Percentiles rank a stretch among this genome's conserved stretches.
These are phyloP conservation scores for Fusarium tricinctum DNA, from an alignment of 2,329 filamentous ascomycete genomes.

Conservation along the genomic window DNA sequence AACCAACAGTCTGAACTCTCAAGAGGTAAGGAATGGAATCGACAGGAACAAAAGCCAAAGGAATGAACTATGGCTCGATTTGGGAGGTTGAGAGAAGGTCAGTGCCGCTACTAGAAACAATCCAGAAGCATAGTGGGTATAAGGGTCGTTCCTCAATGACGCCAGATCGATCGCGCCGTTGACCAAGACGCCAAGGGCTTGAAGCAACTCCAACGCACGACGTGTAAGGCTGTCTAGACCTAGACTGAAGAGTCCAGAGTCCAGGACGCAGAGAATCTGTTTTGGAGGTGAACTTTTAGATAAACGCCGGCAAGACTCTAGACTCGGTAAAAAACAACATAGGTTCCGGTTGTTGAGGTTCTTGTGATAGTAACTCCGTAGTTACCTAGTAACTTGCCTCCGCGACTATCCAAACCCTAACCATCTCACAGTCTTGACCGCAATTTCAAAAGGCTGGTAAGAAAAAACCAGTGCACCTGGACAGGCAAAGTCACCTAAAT, in stretches of 20 bases:
- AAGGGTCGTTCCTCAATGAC: constrained; percentile 26
- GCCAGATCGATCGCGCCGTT: constrained; percentile 33
- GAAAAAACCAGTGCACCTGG: no score
- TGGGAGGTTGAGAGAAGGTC: constrained; percentile 24
- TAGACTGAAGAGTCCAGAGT: neutral
- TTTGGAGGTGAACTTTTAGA: neutral
- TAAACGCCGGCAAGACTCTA: neutral
- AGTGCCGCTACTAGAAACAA: constrained; percentile 31
- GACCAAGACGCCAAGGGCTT: constrained; percentile 29
- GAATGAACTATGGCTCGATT: constrained; percentile 23
- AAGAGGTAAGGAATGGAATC: constrained; percentile 34
- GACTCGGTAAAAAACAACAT: neutral
- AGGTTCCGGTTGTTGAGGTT: neutral
- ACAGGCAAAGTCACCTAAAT: constrained; percentile 5
- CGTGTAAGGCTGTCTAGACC: constrained; percentile 19
- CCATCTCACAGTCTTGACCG: constrained; percentile 17
- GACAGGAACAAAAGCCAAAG: constrained; percentile 29
- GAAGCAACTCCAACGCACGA: constrained; percentile 6
- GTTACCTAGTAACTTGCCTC: neutral
- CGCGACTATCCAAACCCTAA: constrained; percentile 1
- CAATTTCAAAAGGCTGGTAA: constrained; percentile 12
- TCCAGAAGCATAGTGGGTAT: constrained; percentile 34
- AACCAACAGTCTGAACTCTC: constrained; percentile 5
- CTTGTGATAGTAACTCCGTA: no score
- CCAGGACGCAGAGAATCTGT: no score